A percentile compares a stretch with the other conserved stretches of the same genome.
phyloP scores from a whole-genome alignment of 2,329 filamentous ascomycete genomes.

The Hypomyces rosellus region DNA sequence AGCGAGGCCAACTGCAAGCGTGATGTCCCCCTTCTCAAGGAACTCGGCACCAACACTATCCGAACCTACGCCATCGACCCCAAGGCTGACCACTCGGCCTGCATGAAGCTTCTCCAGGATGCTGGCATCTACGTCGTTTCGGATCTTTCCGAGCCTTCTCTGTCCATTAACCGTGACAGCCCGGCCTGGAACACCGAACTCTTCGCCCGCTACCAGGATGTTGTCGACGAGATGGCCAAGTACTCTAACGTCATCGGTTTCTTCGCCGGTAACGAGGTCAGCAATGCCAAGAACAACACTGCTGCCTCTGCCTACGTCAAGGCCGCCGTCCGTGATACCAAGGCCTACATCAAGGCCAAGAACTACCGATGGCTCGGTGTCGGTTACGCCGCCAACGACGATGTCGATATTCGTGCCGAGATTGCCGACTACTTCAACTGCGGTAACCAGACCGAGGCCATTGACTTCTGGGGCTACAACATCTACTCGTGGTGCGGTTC shows the following conservation, averaged over 20 bases:
- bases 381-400: conserved; percentile 94
- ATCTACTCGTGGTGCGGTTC: conserved; percentile 99
- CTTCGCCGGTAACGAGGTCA: conserved; percentile 97
- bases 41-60: conserved; percentile 84
- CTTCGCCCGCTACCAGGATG: conserved; percentile 73
- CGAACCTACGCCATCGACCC: conserved; percentile 93
- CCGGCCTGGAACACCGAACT: conserved; percentile 75
- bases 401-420: conserved; percentile 70
- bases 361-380: conserved; percentile 76
- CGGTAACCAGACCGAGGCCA: conserved; percentile 55
- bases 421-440: conserved; percentile 96
- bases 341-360: conserved; percentile 82
- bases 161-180: conserved; percentile 78
- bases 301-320: conserved; percentile 90
- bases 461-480: conserved; percentile 99
- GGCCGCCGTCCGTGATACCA: conserved; percentile 92
- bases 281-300: conserved; percentile 85
- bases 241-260: conserved; percentile 94
- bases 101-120: conserved; percentile 76
- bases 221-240: conserved; percentile 72
- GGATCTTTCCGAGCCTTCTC: conserved; percentile 74
- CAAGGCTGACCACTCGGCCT: conserved; percentile 66
- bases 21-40: conserved; percentile 73
- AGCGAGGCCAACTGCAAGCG: conserved; percentile 67
- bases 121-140: conserved; percentile 94